Evolutionary conservation across 495 filamentous ascomycete genomes (phyloP), one percentile per base, ranked within the genome.

Genomic region (Daldinia bambusicola): DNA sequence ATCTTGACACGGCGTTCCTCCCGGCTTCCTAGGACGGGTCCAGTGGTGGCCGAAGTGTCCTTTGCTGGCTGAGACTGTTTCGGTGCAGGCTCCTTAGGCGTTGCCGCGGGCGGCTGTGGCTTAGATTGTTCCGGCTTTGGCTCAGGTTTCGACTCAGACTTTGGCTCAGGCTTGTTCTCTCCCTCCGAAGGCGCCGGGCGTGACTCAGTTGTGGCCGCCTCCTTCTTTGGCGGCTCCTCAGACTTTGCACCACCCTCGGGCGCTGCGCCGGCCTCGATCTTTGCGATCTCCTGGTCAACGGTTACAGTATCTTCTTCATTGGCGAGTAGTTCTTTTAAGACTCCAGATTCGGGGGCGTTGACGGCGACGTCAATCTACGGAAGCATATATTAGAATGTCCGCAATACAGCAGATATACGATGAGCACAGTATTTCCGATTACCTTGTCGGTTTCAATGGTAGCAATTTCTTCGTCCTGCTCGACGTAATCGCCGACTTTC

Each of bases 371-470:
- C 95, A 77, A 98, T 97, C 94, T 97, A 74, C 0, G 57, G 18
- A 4, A 16, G 10, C n/a, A 38, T 14, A 41, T 9, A 45, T 61
- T 36, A 71, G 51, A 57, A 68, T 55, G 18, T 67, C 59, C 58
- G 61, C 9, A 38, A 8, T 13, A 41, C 10, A 38, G 20, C 34
- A 38, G 16, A 56, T 60, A 70, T 13, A 34, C 16, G 36, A 43
- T 34, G 20, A 66, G 80, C 14, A 12, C 22, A 59, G 2, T 16
- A 13, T 55, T 16, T 45, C 2, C n/a, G 2, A 68, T 53, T 85
- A 94, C 94, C 92, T 99, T 99, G 86, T 99, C 96, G n/a, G 95
- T 99, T 81, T 99, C 95, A 77, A 99, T 99, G 37, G 96, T 97
- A 32, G 95, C 96, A 77, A 99, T 95, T 79, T 98, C 96, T 80